Evolutionary conservation across 805 yeast species (phyloP).

Genomic region (Clavispora santaluciae): DNA sequence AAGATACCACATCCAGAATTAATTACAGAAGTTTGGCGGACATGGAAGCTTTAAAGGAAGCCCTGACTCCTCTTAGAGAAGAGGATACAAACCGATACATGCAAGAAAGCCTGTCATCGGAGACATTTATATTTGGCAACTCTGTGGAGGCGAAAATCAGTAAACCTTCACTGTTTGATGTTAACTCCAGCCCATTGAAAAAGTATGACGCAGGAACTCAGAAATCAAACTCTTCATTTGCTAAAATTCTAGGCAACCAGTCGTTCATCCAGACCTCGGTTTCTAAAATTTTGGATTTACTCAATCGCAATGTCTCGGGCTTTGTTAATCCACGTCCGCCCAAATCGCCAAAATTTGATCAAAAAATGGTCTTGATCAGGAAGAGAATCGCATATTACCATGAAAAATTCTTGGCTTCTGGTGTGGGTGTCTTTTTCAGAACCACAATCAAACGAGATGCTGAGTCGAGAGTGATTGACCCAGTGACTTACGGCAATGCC

Average conservation of each 20-base stretch:
- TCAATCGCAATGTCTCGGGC: neutral
- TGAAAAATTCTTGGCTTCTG: slow-evolving; percentile 25
- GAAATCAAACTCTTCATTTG: neutral
- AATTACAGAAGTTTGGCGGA: slow-evolving; percentile 30
- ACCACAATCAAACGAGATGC: slow-evolving; percentile 48
- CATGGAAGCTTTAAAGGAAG: slow-evolving; percentile 22
- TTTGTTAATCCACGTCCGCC: neutral
- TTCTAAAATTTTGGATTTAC: neutral
- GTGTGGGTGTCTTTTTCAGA: slow-evolving; percentile 34
- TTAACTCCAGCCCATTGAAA: slow-evolving; percentile 11
- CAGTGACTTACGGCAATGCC: slow-evolving; percentile 56
- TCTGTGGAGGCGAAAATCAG: slow-evolving; percentile 13
- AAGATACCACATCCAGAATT: slow-evolving; percentile 42
- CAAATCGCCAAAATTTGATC: neutral
- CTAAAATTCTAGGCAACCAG: neutral
- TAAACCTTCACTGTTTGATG: slow-evolving; percentile 6
- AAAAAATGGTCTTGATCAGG: neutral
- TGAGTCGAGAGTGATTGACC: slow-evolving; percentile 54
- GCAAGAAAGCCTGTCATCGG: neutral
- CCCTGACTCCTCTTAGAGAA: slow-evolving; percentile 16
- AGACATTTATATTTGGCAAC: slow-evolving; percentile 31
- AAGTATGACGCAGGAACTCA: neutral
- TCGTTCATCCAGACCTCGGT: neutral
- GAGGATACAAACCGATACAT: slow-evolving; percentile 4
- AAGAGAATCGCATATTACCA: slow-evolving; percentile 8